Base-by-base conservation (phyloP, 106 monocot genomes). In the Vanilla planifolia region DNA sequence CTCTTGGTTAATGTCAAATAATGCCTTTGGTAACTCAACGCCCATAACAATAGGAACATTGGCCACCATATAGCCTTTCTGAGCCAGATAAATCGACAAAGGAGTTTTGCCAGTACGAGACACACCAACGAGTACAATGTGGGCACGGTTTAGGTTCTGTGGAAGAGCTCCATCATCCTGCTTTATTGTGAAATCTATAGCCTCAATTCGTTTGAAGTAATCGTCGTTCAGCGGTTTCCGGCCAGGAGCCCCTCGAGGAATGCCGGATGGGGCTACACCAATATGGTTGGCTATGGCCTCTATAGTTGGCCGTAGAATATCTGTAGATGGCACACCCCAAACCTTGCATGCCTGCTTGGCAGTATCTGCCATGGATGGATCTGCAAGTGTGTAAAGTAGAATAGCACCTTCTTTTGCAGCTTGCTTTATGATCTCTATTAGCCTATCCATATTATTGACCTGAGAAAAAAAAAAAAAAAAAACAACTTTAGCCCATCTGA, bases 121-220 rank as follows among this genome's bases (percentile, higher is more conserved):
- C 61, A 93, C 93, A 4, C 93, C 93, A 17, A 85, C 89, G 7
- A 93, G 79, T 15, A 93, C 74, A 28, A 93, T 82, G 35, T 82
- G 45, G 4, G 89, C 93, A 32, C 64, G 58, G 27, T 67, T 66
- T 0, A 89, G 79, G 63, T 89, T 89, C 27, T 77, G 65, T 13
- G 85, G 93, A 19, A 43, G 68, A 19, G 93, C 89, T 2, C 93
- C 93, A 68, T 93, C 93, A 55, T 93, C 93, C 21, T 93, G 93
- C 50, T 93, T 93, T 33, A 93, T 93, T 16, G 93, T 93, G 79
- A 93, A 93, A 36, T 93, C 85, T 51, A 93, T 75, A 55, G 93
- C 93, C 47, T 93, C 93, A 30, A 93, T 93, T 2, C 85, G 76
- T 66, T 34, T 71, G 67, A 93, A 93, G 67, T 93, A 93, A 3